Base-by-base conservation (phyloP, 192 early-diverging fungal genomes). In the Neocallimastix lanati region DNA sequence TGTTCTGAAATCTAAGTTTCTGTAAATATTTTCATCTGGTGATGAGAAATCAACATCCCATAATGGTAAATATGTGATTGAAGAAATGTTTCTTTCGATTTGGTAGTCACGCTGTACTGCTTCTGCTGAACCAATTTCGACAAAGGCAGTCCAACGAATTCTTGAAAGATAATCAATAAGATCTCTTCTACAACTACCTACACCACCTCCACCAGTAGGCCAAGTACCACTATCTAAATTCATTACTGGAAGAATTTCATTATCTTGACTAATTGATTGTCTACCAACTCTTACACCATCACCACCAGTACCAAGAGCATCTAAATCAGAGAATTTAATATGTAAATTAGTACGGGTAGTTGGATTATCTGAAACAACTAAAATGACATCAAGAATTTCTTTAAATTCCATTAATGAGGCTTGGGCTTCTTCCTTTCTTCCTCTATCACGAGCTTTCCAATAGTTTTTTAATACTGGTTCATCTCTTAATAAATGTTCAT, bases 191-290 rank as follows among this genome's bases (percentile, higher is more conserved):
- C 85, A 86, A 30, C 81, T 83, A 27, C 85, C 85, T 28, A 86
- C 85, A 36, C 85, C 85, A 40, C 85, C 85, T 25, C 85, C 85
- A 28, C 85, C 85, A 27, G 85, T 86, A 21, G 85, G 85, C 85
- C 85, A 86, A 0, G 85, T 86, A 28, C 85, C 85, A 77, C 81
- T 82, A 78, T 86, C 85, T 5, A 85, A 38, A 78, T 83, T 84
- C 33, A 87, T 84, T 29, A 83, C 85, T 11, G 82, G 29, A 28
- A 85, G 58, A 28, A 82, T 76, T n/a, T 87, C 82, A 67, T 86
- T 81, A 28, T 28, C 82, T 79, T 29, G 79, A 79, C 79, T 58
- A 77, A 38, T 16, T 28, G 29, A 40, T 29, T 29, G 79, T 79
- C 33, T 79, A 28, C 29, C 50, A 77, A 29, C 50, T 79, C 50